Base-by-base conservation (phyloP, 2,329 filamentous ascomycete species). In the Sarocladium brachiariae region DNA sequence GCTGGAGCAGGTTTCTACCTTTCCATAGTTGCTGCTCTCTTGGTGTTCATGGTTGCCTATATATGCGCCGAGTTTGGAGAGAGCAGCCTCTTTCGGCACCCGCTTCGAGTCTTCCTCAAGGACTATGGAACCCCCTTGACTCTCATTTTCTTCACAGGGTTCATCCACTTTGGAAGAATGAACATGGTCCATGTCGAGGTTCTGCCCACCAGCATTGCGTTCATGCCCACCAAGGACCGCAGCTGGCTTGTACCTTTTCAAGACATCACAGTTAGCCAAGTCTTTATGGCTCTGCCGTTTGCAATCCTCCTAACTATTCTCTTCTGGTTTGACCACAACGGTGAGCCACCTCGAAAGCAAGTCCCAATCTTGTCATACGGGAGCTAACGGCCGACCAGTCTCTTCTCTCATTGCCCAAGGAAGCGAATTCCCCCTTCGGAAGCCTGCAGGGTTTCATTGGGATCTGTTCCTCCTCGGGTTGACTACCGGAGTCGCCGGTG, bases 251-350 rank as follows among this genome's bases (percentile, higher is more conserved):
- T 95, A 23, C 75, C 81, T 55, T 92, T 95, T 59, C 93, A 89
- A 88, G 76, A 92, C 56, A 75, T 95, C 50, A 72, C 71, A 41
- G 80, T 86, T 5, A 77, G 75, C 0, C 84, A 95, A 51, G 75
- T 93, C 6, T 95, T 95, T 62, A 73, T 90, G 38, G 89, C 90
- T 1, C 78, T 95, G n/a, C 90, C 90, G 0, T 95, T 95, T 69
- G 89, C 88, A 1, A 61, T 95, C 30, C 72, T 95, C 1, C 72
- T 95, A 14, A 95, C 89, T 0, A 83, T 95, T 19, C 70, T 95
- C 4, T 95, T 95, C 63, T 95, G 86, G 71, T 95, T 93, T 63
- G 89, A 95, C 61, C 89, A 95, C 61, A 95, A 93, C 58, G 85
- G 85, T 87, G 70, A 54, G 71, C 56, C 18, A 49, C 35, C 18